A percentile compares a stretch with the other conserved stretches of the same genome.
phyloP scores from a whole-genome alignment of 805 yeast species.

The Kodamaea kaohsiungensis region DNA sequence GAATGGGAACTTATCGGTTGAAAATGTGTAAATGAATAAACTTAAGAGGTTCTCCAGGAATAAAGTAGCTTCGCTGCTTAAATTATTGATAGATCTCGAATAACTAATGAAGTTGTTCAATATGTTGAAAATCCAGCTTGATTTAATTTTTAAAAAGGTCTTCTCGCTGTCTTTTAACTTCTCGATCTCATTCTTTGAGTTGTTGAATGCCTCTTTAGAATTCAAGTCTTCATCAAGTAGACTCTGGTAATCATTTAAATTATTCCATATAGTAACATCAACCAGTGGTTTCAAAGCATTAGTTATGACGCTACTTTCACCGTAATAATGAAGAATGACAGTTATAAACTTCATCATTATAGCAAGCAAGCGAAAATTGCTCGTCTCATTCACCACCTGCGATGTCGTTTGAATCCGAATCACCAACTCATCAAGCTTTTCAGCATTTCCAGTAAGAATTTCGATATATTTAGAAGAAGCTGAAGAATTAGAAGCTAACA shows the following conservation, averaged over 20 bases:
- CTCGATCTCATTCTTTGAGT: not conserved
- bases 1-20: not conserved
- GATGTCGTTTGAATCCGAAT: conserved; percentile 28
- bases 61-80: not conserved
- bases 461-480: conserved; percentile 7
- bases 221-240: not conserved
- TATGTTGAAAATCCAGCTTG: conserved; percentile 10
- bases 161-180: not conserved
- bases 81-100: not conserved
- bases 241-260: conserved; percentile 1
- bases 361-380: conserved; percentile 18
- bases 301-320: not conserved
- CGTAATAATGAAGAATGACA: conserved; percentile 1
- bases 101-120: not conserved
- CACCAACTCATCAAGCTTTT: conserved; percentile 20
- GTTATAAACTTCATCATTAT: conserved; percentile 9
- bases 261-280: not conserved
- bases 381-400: conserved; percentile 12
- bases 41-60: not conserved
- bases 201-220: not conserved
- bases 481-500: conserved; percentile 13
- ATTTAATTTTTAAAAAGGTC: not conserved
- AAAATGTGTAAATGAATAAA: not conserved
- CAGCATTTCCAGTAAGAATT: not conserved
- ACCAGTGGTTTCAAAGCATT: conserved; percentile 15